These are phyloP conservation scores for Colletotrichum paranaense DNA, from an alignment of 2,329 filamentous ascomycete species.

Conservation along the genomic window DNA sequence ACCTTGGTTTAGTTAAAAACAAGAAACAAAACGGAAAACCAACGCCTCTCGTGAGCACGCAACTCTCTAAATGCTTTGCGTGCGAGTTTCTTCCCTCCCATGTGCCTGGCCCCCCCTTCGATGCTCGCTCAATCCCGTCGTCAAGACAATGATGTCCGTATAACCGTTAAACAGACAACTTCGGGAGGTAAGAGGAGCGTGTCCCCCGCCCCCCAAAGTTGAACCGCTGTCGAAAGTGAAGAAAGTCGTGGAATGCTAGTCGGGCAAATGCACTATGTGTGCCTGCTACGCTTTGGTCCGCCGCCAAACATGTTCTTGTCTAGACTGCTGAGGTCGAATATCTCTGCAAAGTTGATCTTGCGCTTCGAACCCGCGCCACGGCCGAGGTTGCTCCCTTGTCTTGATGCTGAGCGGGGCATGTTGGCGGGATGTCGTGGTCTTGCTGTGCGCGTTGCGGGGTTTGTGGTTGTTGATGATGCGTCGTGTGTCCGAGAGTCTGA, in stretches of 20 bases:
- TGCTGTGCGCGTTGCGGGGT: slow-evolving; percentile 32
- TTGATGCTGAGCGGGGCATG: slow-evolving; percentile 26
- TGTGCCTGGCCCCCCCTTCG: slow-evolving; percentile 7
- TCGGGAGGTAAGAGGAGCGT: neutral
- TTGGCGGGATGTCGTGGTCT: slow-evolving; percentile 32
- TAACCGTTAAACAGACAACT: slow-evolving; percentile 21
- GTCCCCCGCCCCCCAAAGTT: neutral
- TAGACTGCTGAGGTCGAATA: slow-evolving; percentile 77
- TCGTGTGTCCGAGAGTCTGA: slow-evolving; percentile 63
- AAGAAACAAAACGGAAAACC: neutral
- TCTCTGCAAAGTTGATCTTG: slow-evolving; percentile 78
- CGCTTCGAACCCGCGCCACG: slow-evolving; percentile 78
- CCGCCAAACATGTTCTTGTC: slow-evolving; percentile 69
- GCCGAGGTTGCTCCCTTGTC: slow-evolving; percentile 59
- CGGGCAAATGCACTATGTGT: slow-evolving; percentile 47
- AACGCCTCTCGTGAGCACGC: slow-evolving; percentile 32
- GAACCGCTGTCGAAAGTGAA: slow-evolving; percentile 26
- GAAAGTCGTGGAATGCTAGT: neutral
- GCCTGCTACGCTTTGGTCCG: slow-evolving; percentile 62
- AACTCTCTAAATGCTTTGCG: slow-evolving; percentile 19
- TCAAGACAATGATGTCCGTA: slow-evolving; percentile 15
- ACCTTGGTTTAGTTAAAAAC: slow-evolving; percentile 20
- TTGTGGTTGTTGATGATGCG: slow-evolving; percentile 40
- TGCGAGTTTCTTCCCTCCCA: slow-evolving; percentile 4
- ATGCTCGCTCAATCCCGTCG: slow-evolving; percentile 33